Base-by-base conservation (phyloP, 2,329 filamentous ascomycete species). In the Exophiala sp. region DNA sequence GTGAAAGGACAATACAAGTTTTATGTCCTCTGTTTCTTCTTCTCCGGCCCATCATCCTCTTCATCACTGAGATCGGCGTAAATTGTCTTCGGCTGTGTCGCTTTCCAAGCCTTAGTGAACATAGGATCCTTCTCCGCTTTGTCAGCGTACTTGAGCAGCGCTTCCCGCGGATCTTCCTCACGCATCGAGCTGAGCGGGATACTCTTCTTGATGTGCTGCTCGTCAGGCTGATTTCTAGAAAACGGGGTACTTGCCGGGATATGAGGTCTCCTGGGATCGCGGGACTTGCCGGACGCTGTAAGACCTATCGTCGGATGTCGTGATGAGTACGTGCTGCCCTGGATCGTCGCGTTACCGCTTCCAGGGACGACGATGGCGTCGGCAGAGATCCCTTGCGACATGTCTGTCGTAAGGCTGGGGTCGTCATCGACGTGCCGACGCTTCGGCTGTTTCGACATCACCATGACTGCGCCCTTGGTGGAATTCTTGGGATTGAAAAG, bases 361-460 rank as follows among this genome's bases (percentile, higher is more conserved):
- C 58, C 61, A 8, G 85, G 84, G 21, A 83, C 85, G 50, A 95
- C 75, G 57, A 95, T 88, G 7, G 85, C 82, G 65, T 97, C 92
- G 42, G 86, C 89, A 0, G 91, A 91, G 55, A 97, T 79, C 11
- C 90, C 91, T 38, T 62, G 54, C 5, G 62, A 57, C 63, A 91
- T 83, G 67, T 96, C 91, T 69, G 88, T 95, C 1, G 91, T 96
- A 33, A 95, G 78, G 54, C 83, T 84, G 1, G 91, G 85, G 70
- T 97, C 90, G 71, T 99, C 94, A 68, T 99, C 94, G 56, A 99
- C 85, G 68, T 99, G 92, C 1, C 92, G 87, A 64, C 90, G 91
- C 75, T 99, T 97, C 2, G 94, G 91, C 0, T 91, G 91, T 65
- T 90, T 89, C 58, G 88, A 91, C 84, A 99, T 91, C 61, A 97